A percentile compares a stretch with the other conserved stretches of the same genome.
phyloP scores from a whole-genome alignment of 352 stramenopile genomes.

The Phytophthora rubi region DNA sequence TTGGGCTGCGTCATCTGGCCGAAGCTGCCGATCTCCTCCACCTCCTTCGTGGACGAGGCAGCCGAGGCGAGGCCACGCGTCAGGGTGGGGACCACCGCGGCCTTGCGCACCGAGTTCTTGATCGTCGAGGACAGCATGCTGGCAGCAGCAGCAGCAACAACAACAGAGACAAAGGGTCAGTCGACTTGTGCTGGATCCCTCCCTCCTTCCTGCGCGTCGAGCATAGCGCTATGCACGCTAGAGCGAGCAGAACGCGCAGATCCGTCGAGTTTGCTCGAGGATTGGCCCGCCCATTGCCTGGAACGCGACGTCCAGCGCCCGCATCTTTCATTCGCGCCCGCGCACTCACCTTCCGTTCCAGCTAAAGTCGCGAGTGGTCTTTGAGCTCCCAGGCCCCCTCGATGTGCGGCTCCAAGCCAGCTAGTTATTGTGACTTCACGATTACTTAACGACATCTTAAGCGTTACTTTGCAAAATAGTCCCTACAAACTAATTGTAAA shows the following conservation, averaged over 20 bases:
- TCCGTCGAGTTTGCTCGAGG: background rate
- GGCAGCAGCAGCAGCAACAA: constrained; percentile 2
- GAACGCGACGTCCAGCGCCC: background rate
- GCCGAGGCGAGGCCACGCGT: constrained; percentile 47
- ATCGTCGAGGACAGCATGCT: constrained; percentile 79
- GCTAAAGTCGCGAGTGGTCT: constrained; percentile 38
- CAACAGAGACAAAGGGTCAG: background rate
- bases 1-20: constrained; percentile 87
- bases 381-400: constrained; percentile 19
- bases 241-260: background rate
- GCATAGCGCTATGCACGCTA: background rate
- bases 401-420: constrained; percentile 27
- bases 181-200: background rate
- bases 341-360: constrained; percentile 36
- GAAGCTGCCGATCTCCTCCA: constrained; percentile 76
- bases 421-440: constrained; percentile 10
- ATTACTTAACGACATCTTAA: constrained; percentile 1
- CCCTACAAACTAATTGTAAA: no score
- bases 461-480: background rate
- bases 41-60: constrained; percentile 49
- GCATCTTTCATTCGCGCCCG: constrained; percentile 5
- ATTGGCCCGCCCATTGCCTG: background rate
- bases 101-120: constrained; percentile 68
- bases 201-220: background rate
- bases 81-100: constrained; percentile 41